Evolutionary conservation across 306 rosid species (phyloP).

Genomic region (Pachyrhizus erosus): DNA sequence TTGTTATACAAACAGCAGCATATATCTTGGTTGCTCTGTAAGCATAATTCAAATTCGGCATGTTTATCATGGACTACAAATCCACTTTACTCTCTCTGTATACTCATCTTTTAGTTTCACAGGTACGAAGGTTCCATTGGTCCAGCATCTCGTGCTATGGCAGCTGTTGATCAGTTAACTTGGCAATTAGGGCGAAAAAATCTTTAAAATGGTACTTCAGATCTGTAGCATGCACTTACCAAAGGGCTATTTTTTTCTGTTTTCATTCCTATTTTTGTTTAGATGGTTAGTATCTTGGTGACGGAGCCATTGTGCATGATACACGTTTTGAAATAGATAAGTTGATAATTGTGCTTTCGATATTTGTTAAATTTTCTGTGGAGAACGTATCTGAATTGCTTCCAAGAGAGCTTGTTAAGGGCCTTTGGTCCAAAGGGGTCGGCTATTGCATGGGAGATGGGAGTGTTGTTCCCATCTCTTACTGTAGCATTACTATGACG

Average conservation of each 20-base stretch:
- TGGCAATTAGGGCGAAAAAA: conserved; percentile 76
- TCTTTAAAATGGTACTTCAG: conserved; percentile 47
- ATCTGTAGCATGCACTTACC: conserved; percentile 16
- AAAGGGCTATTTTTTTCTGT: neutral
- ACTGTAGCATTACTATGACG: no score
- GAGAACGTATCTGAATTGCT: neutral
- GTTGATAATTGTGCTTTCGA: neutral
- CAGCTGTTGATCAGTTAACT: conserved; percentile 78
- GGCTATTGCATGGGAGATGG: neutral
- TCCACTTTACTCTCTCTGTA: conserved; percentile 1
- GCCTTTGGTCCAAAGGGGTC: neutral
- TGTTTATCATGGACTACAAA: neutral
- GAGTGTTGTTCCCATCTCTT: neutral
- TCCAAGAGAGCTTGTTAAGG: neutral
- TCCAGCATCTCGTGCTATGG: conserved; percentile 96
- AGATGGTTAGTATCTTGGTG: conserved; percentile 66
- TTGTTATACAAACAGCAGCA: conserved; percentile 81
- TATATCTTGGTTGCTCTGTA: conserved; percentile 85
- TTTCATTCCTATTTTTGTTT: neutral
- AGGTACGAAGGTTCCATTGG: conserved; percentile 95
- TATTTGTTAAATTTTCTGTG: neutral
- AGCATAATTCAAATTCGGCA: conserved; percentile 48
- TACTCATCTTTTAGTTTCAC: conserved; percentile 36
- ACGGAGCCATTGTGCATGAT: conserved; percentile 38
- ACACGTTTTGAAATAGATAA: neutral